Evolutionary conservation across 164 flowering plant genomes (phyloP), one percentile per base, ranked within the genome.

Genomic region (Aristolochia fimbriata): DNA sequence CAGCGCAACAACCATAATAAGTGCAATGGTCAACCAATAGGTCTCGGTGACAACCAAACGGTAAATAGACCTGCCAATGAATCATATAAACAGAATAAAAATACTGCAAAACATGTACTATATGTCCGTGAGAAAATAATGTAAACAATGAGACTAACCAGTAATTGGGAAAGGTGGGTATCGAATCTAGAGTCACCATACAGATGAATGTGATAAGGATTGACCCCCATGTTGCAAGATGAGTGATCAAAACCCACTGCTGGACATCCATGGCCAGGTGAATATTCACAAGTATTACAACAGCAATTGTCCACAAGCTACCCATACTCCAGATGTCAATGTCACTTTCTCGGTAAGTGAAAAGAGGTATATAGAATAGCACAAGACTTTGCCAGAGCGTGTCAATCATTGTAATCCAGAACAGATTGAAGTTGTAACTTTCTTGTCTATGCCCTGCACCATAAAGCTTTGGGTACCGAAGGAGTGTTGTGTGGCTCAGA

Each of bases 381-480:
- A 81, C 95, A 65, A 87, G 86, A 66, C 97, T 91, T 74, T 91
- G 97, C 97, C 97, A 91, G 20, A 91, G 62, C n/a, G 95, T 91
- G 69, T 91, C 97, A 7, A 77, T 59, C 97, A 91, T 91, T 25
- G 93, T 83, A 57, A 87, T 63, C 97, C 95, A 87, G 73, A 91
- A 91, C 41, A 91, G 87, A 9, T 65, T 67, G 76, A 79, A 60
- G 61, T 87, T 91, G 68, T 91, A 91, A 62, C 91, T 84, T 70
- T 91, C 97, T 6, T 85, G 86, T 65, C 97, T 79, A 67, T 86
- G 82, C 55, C 97, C 97, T 5, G 87, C 83, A 30, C 81, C 76
- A 77, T 91, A 91, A 33, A 91, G 93, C 70, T 82, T 81, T 31
- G 97, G 97, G 68, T 82, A 78, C 67, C 71, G 66, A 41, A 91